Evolutionary conservation across 2,329 filamentous ascomycete genomes (phyloP), one percentile per base, ranked within the genome.

Genomic region (Neopestalotiopsis sp.): DNA sequence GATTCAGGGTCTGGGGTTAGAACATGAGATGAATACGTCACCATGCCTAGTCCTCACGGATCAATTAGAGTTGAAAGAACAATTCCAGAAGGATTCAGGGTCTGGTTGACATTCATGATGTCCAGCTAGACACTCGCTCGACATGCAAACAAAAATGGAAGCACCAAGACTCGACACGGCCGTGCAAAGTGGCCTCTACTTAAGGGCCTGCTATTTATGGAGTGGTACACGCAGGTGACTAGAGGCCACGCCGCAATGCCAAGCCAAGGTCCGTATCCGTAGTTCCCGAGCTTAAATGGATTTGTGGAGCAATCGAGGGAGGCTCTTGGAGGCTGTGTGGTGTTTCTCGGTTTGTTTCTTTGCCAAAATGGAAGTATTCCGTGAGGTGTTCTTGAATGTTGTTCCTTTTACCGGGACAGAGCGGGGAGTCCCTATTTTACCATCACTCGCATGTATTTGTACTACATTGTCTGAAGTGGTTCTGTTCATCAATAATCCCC

Each of bases 131-230:
- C 10, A n/a, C 17, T 20, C 42, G 4, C n/a, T 52, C 5, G n/a
- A 52, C 20, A 52, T n/a, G n/a, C 45, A 10, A 52, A 17, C 6
- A 52, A 9, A n/a, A 9, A 10, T 52, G 20, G 45, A 52, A 17
- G n/a, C 40, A 38, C 59, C 59, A 10, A 12, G 9, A 32, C 28
- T 40, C 12, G 28, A 13, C 59, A 24, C 32, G n/a, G 17, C 24
- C 24, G 24, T 28, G 30, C 30, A 34, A 34, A 34, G 32, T 62
- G 59, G 28, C 32, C 34, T 40, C n/a, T 30, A 40, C 58, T 30
- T 34, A 20, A 28, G 59, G 30, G 59, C 59, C 59, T 62, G 30
- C 59, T 62, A 62, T 62, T 62, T 62, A 34, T 62, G 59, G 59
- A 62, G 59, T 52, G 45, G 45, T 52, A 52, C 45, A 10, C n/a